These are phyloP conservation scores for Russula sp. DNA, from an alignment of 768 basidiomycete species.

Conservation along the genomic window DNA sequence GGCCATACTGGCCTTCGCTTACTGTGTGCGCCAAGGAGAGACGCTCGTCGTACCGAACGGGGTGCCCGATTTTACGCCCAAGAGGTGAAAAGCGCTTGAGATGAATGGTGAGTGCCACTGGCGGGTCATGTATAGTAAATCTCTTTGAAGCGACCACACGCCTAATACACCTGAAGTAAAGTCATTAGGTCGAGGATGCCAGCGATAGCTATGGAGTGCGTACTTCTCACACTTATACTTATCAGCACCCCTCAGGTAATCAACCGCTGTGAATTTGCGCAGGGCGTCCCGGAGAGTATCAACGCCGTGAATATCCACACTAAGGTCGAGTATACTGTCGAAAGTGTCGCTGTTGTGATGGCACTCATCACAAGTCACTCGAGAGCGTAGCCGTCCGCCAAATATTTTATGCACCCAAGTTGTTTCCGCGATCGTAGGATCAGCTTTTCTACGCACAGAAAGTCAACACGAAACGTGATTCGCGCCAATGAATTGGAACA, in stretches of 20 bases:
- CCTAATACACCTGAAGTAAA: slow-evolving; percentile 70
- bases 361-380: slow-evolving; percentile 82
- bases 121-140: slow-evolving; percentile 84
- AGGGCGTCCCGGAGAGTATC: slow-evolving; percentile 63
- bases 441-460: slow-evolving; percentile 47
- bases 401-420: slow-evolving; percentile 95
- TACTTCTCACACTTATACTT: slow-evolving; percentile 99
- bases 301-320: slow-evolving; percentile 73
- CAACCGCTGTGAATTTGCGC: slow-evolving; percentile 71
- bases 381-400: slow-evolving; percentile 84
- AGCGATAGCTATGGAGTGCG: slow-evolving; percentile 27
- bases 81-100: slow-evolving; percentile 90
- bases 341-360: slow-evolving; percentile 90
- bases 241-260: slow-evolving; percentile 81
- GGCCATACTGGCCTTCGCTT: slow-evolving; percentile 72
- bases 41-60: slow-evolving; percentile 69
- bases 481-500: slow-evolving; percentile 5
- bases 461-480: neutral
- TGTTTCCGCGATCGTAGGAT: slow-evolving; percentile 67
- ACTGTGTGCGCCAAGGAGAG: slow-evolving; percentile 71
- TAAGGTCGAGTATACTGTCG: slow-evolving; percentile 90
- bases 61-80: slow-evolving; percentile 78
- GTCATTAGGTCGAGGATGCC: neutral
- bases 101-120: slow-evolving; percentile 83
- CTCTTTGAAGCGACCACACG: slow-evolving; percentile 84